Evolutionary conservation across 176 grass and related monocot species (phyloP).

Genomic region (Coix lacrymajobi): DNA sequence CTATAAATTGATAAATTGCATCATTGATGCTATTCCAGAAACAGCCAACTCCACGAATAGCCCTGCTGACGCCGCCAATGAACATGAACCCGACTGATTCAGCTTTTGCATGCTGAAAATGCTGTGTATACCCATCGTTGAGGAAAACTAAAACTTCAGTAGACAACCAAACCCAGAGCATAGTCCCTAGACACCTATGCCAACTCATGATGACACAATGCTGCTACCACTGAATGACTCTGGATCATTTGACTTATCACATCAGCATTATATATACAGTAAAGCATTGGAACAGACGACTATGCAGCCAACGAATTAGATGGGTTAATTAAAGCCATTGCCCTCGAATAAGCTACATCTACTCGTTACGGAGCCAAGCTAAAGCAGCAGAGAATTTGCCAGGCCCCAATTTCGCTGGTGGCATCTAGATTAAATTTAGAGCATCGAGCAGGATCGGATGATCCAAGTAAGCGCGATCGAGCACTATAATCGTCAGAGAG

Average conservation of each 20-base stretch:
- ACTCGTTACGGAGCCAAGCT: neutral
- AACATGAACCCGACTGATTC: neutral
- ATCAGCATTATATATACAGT: neutral
- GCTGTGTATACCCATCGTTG: neutral
- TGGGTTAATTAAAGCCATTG: neutral
- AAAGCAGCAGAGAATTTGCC: neutral
- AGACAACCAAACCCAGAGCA: neutral
- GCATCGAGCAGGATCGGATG: neutral
- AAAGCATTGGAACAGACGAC: neutral
- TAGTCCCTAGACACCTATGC: neutral
- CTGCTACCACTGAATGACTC: neutral
- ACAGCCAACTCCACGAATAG: neutral
- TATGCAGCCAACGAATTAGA: neutral
- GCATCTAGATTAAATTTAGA: neutral
- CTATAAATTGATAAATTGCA: neutral
- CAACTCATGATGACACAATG: neutral
- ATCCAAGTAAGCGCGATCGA: neutral
- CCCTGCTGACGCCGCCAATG: neutral
- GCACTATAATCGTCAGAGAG: neutral
- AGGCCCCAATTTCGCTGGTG: neutral
- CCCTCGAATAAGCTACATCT: neutral
- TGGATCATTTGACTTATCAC: neutral
- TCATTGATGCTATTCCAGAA: neutral
- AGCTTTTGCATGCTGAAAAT: neutral
- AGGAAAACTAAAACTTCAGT: neutral